Evolutionary conservation across 2,329 filamentous ascomycete species (phyloP).

Genomic region (Hymenoscyphus scutula): DNA sequence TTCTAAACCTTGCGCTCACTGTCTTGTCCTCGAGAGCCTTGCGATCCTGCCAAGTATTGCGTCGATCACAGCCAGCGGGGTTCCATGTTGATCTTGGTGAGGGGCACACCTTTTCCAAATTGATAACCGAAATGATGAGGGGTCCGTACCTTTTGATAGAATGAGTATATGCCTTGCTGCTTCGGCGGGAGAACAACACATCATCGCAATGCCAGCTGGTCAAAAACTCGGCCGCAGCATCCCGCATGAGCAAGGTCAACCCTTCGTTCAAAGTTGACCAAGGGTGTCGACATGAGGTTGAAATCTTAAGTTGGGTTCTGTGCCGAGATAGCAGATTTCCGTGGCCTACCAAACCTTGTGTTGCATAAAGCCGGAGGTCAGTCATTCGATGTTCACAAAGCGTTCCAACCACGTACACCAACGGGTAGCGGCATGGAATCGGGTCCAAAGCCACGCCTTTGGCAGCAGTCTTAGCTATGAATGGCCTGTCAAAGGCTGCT

Average conservation of each 20-base stretch:
- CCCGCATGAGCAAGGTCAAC: background rate
- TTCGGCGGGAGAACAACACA: background rate
- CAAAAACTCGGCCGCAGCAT: background rate
- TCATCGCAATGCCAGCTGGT: background rate
- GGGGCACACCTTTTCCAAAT: background rate
- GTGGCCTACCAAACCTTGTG: background rate
- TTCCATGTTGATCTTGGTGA: background rate
- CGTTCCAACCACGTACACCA: background rate
- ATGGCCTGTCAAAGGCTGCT: background rate
- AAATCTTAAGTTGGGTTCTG: background rate
- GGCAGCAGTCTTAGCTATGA: background rate
- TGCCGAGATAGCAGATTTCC: background rate
- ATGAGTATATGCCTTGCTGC: background rate
- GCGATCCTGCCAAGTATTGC: background rate
- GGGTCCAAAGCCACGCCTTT: conserved; percentile 1
- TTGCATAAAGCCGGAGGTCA: conserved; percentile 2
- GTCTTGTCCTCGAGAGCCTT: background rate
- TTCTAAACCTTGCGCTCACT: background rate
- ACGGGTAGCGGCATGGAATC: background rate
- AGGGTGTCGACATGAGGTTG: background rate
- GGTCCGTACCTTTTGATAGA: background rate
- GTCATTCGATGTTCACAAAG: background rate
- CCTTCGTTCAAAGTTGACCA: background rate
- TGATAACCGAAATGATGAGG: background rate
- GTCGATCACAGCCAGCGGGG: background rate